Conservation (phyloP, 2,329 filamentous ascomycete genomes). For the Diaporthe eres region DNA sequence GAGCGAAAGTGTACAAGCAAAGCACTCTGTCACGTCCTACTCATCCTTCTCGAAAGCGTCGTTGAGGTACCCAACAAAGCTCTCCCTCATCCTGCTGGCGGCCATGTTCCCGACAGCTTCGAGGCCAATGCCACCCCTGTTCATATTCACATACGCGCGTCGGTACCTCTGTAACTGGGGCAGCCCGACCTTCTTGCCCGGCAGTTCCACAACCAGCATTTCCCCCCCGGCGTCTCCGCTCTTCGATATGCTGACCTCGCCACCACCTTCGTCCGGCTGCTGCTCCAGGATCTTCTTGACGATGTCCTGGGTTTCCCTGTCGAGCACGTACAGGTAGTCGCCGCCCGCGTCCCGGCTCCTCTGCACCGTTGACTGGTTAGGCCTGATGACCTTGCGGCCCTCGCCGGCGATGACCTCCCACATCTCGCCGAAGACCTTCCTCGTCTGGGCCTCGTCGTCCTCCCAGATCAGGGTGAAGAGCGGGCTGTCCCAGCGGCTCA, state of each 20-base stretch:
- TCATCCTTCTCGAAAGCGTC: slow-evolving; percentile 73
- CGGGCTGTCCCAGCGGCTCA: slow-evolving; percentile 88
- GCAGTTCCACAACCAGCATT: slow-evolving; percentile 74
- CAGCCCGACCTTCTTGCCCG: slow-evolving; percentile 75
- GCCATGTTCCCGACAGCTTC: slow-evolving; percentile 69
- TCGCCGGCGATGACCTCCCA: slow-evolving; percentile 82
- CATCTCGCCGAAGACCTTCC: slow-evolving; percentile 72
- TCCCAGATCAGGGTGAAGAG: slow-evolving; percentile 85
- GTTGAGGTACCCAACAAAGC: slow-evolving; percentile 77
- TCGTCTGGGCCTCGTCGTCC: slow-evolving; percentile 74
- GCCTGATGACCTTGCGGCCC: slow-evolving; percentile 74
- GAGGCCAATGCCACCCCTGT: slow-evolving; percentile 76
- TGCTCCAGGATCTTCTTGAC: slow-evolving; percentile 78
- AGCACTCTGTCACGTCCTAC: slow-evolving; percentile 47
- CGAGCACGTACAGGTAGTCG: slow-evolving; percentile 85
- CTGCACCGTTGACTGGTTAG: slow-evolving; percentile 82
- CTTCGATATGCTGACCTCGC: slow-evolving; percentile 67
- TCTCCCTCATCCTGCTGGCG: slow-evolving; percentile 69
- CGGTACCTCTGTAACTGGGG: slow-evolving; percentile 84
- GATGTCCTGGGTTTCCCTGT: slow-evolving; percentile 83
- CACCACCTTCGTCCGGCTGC: slow-evolving; percentile 76
- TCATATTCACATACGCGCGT: slow-evolving; percentile 82
- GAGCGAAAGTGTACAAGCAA: background rate
- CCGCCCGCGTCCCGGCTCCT: slow-evolving; percentile 73
- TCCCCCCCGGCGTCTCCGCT: slow-evolving; percentile 52